phyloP scores from a whole-genome alignment of 1,284 basidiomycete species.

The Rhodotorula mucilaginosa region DNA sequence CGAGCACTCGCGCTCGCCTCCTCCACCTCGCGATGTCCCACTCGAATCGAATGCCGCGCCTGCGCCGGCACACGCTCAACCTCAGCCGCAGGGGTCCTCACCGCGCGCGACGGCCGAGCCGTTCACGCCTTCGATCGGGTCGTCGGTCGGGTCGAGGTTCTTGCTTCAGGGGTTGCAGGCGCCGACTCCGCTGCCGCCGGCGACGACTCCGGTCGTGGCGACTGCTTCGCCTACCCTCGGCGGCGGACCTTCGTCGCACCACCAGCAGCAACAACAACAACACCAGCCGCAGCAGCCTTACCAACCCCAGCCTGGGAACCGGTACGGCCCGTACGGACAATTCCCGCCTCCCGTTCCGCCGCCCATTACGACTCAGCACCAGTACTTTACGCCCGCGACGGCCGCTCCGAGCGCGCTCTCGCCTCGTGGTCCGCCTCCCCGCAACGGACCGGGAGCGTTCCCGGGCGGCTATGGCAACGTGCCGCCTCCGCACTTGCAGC shows the following conservation, averaged over 20 bases:
- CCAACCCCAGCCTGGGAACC: not conserved
- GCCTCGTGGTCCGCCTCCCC: slow-evolving; percentile 4
- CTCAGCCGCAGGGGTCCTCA: slow-evolving; percentile 9
- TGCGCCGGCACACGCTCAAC: not conserved
- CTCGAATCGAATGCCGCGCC: not conserved
- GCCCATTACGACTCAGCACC: slow-evolving; percentile 26
- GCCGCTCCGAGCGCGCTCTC: slow-evolving; percentile 2
- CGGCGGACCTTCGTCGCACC: not conserved
- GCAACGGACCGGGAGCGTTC: slow-evolving; percentile 5
- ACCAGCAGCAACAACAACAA: not conserved
- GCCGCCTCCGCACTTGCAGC: slow-evolving; percentile 3
- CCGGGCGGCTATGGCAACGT: not conserved
- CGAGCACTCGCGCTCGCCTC: slow-evolving; percentile 31
- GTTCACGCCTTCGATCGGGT: slow-evolving; percentile 10
- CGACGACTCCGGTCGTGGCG: slow-evolving; percentile 33
- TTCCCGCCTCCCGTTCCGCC: slow-evolving; percentile 16
- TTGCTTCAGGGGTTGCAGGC: slow-evolving; percentile 16
- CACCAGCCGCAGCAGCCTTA: not conserved
- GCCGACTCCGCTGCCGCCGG: slow-evolving; percentile 30
- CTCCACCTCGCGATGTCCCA: not conserved
- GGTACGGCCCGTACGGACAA: slow-evolving; percentile 10
- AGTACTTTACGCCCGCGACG: slow-evolving; percentile 22
- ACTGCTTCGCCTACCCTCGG: slow-evolving; percentile 22
- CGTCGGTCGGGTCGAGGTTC: slow-evolving; percentile 28
- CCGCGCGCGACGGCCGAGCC: slow-evolving; percentile 28